These are phyloP conservation scores for Penstemon davidsonii DNA, from an alignment of 257 asterid species.

Conservation along the genomic window DNA sequence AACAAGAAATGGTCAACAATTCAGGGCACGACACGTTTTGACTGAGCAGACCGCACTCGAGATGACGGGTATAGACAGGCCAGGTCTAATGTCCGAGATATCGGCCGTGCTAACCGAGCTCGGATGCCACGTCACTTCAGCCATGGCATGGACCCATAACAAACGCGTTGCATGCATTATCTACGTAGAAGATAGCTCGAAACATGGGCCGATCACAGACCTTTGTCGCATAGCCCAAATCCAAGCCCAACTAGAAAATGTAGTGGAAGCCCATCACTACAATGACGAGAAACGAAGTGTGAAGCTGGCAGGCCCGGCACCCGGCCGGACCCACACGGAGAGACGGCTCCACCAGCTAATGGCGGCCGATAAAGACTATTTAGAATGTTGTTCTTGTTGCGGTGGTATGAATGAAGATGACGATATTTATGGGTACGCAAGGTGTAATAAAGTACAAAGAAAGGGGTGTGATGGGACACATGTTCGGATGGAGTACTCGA, in stretches of 20 bases:
- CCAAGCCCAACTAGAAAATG: slow-evolving; percentile 70
- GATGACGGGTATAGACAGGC: slow-evolving; percentile 79
- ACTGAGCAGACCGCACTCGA: slow-evolving; percentile 65
- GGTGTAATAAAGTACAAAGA: slow-evolving; percentile 25
- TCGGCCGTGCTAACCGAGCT: slow-evolving; percentile 73
- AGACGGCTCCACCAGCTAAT: slow-evolving; percentile 95
- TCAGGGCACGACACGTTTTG: slow-evolving; percentile 37
- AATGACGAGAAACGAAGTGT: slow-evolving; percentile 58
- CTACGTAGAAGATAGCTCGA: slow-evolving; percentile 49
- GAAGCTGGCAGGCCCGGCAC: slow-evolving; percentile 49
- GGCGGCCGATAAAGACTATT: slow-evolving; percentile 76
- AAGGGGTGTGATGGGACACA: slow-evolving; percentile 53
- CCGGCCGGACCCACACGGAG: slow-evolving; percentile 69
- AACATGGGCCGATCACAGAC: slow-evolving; percentile 44
- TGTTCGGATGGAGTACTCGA: slow-evolving; percentile 57
- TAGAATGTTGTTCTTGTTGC: slow-evolving; percentile 60
- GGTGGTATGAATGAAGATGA: slow-evolving; percentile 39
- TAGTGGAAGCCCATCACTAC: slow-evolving; percentile 76
- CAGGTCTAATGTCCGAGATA: slow-evolving; percentile 86
- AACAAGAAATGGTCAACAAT: slow-evolving; percentile 26
- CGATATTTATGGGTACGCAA: slow-evolving; percentile 33
- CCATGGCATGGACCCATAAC: slow-evolving; percentile 89
- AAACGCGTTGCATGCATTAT: slow-evolving; percentile 70
- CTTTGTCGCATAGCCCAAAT: slow-evolving; percentile 57
- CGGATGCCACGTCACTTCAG: slow-evolving; percentile 73